Base-by-base conservation (phyloP, 78 protist species). In the Ministeria vibrans region DNA sequence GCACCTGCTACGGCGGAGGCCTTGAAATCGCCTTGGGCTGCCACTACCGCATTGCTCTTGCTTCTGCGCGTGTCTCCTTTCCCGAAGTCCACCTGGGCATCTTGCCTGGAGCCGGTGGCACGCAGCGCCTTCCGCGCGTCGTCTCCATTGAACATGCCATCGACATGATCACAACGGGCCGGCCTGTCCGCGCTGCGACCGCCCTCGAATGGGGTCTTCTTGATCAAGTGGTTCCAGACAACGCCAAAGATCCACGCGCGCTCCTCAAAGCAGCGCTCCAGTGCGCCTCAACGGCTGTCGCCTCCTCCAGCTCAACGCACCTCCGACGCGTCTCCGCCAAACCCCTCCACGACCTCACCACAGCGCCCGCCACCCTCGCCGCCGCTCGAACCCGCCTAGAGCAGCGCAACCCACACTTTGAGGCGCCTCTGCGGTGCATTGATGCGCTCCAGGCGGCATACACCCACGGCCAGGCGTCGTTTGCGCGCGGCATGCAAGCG, bases 21-120 rank as follows among this genome's bases (percentile, higher is more conserved):
- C 83, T 90, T 32, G 95, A 92, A 43, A 44, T 92, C 70, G 92
- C 92, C 1, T 39, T 92, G 6, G 87, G 92, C n/a, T 85, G 90
- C 59, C 92, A 90, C 76, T 63, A 87, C 59, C 83, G 93, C 45
- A 68, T 90, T 41, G 86, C 83, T 15, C 73, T 76, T 28, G 81
- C 55, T 22, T 36, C 75, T n/a, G 62, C 90, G 22, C 72, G 63
- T 28, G 36, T 92, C 32, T 92, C 92, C 32, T 32, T 92, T 18
- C 92, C 92, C 30, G 96, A 92, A 36, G 90, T 93, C 11, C 76
- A 82, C 27, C 79, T 92, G 1, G 96, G 93, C 32, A 90, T 92
- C 41, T 87, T 92, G n/a, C 93, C 93, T 5, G 94, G 87, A 27
- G 93, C 93, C 2, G 95, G 95, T 59, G 93, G 93, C 32, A 90